Evolutionary conservation across 352 stramenopile genomes (phyloP), one percentile per base, ranked within the genome.

Genomic region (Pythium phragmiticola): DNA sequence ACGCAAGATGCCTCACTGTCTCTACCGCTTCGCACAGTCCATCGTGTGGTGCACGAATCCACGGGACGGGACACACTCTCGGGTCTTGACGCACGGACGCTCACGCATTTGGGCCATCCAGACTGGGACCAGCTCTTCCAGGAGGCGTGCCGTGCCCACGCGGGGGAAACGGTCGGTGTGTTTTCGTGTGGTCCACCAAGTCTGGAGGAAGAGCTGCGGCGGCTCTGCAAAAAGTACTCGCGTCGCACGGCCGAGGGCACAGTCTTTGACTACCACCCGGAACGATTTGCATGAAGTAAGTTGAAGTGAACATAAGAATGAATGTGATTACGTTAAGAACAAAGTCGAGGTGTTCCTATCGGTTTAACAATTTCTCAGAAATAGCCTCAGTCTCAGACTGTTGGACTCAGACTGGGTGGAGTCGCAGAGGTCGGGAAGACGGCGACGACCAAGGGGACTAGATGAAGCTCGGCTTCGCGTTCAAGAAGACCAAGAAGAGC

Each of bases 401-500:
- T 21, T 11, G 1, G 34, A 39, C 33, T 46, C 50, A 57, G 34
- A 57, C 9, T n/a, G 19, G 33, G 16, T 42, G 14, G 17, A 46
- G 49, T 7, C 16, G 21, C 19, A 14, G 50, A 36, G 2, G 2
- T 3, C 2, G n/a, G 19, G 52, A 36, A 47, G 23, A 47, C 39
- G 13, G 5, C 1, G 12, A 14, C 34, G 14, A 9, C 39, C 26
- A 30, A 30, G 26, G 26, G 26, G 26, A 5, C 2, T 30, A 30
- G 21, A 89, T 90, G 79, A 84, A 87, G 73, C 70, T 91, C 57
- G 74, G 74, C 41, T 92, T 92, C 67, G 52, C 77, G 65, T 74
- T 92, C 76, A 92, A 90, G 81, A 88, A 88, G 55, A 64, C 76
- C 69, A 88, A 83, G 71, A 76, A 77, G 64, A 69, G 70, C 50